Conservation (phyloP, 331 rosid species). For the Spiraea crenata region DNA sequence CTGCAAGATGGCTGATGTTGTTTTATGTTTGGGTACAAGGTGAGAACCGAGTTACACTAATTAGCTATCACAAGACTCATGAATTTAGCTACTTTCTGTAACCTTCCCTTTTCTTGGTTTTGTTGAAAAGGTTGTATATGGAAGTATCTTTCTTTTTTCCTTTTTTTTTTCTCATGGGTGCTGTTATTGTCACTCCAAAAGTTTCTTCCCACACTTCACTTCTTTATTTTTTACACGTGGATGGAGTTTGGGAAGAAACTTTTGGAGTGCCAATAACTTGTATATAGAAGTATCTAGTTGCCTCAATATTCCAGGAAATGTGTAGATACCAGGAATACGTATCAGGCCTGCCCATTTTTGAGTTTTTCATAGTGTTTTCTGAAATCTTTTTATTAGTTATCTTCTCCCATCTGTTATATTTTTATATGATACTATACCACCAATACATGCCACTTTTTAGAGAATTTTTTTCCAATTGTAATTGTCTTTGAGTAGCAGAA, state of each 20-base stretch:
- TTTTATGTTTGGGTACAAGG: slow-evolving; percentile 97
- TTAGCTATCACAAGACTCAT: not conserved
- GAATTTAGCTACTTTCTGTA: not conserved
- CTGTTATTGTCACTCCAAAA: no score
- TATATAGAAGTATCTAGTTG: not conserved
- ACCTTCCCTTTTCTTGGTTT: not conserved
- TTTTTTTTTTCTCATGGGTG: no score
- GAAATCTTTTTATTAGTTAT: not conserved
- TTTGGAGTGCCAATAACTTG: no score
- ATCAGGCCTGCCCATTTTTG: no score
- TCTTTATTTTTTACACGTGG: no score
- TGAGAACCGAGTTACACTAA: slow-evolving; percentile 23
- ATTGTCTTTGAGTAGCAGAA: no score
- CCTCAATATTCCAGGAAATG: not conserved
- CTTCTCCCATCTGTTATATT: not conserved
- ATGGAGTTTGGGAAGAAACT: no score
- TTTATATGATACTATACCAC: not conserved
- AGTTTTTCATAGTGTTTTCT: not conserved
- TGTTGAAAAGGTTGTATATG: not conserved
- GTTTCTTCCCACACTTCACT: no score
- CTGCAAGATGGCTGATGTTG: slow-evolving; percentile 92
- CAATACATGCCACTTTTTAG: no score
- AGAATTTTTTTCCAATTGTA: no score
- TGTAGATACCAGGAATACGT: no score
- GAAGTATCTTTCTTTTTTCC: no score